Conservation (phyloP, 108 stramenopile species). For the Skeletonema menzelii region DNA sequence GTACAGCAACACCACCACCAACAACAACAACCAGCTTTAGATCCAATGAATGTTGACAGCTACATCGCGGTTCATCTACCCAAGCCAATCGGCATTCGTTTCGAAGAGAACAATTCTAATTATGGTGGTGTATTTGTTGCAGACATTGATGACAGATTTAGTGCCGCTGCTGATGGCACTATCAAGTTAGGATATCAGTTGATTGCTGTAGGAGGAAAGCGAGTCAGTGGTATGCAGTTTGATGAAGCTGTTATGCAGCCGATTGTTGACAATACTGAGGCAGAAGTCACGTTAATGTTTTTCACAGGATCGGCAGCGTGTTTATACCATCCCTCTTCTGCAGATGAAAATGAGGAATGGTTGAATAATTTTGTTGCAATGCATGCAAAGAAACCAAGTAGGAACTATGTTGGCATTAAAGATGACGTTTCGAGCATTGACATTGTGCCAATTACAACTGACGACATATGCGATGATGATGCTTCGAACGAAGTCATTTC, state of each 20-base stretch:
- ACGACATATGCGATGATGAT: background rate
- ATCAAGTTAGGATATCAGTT: constrained; percentile 67
- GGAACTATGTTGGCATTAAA: background rate
- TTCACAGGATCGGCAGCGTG: constrained; percentile 64
- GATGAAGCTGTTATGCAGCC: constrained; percentile 61
- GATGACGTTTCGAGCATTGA: background rate
- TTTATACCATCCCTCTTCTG: constrained; percentile 66
- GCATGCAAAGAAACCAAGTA: background rate
- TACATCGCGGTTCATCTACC: constrained; percentile 57
- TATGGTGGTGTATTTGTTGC: constrained; percentile 75
- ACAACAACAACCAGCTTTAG: constrained; percentile 21
- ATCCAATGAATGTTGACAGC: constrained; percentile 69
- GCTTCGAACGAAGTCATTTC: background rate
- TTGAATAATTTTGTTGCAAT: constrained; percentile 53
- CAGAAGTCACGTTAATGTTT: constrained; percentile 47
- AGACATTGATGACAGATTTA: constrained; percentile 54
- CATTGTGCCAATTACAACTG: background rate
- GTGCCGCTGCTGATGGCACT: constrained; percentile 45
- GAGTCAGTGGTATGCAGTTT: constrained; percentile 60
- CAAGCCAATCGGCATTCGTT: constrained; percentile 83
- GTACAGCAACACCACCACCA: fast-evolving
- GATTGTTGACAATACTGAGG: constrained; percentile 60
- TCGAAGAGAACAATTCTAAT: constrained; percentile 78
- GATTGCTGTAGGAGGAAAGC: constrained; percentile 58
- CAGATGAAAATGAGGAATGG: constrained; percentile 65